phyloP scores from a whole-genome alignment of 345 rosid species.

The Punica granatum region DNA sequence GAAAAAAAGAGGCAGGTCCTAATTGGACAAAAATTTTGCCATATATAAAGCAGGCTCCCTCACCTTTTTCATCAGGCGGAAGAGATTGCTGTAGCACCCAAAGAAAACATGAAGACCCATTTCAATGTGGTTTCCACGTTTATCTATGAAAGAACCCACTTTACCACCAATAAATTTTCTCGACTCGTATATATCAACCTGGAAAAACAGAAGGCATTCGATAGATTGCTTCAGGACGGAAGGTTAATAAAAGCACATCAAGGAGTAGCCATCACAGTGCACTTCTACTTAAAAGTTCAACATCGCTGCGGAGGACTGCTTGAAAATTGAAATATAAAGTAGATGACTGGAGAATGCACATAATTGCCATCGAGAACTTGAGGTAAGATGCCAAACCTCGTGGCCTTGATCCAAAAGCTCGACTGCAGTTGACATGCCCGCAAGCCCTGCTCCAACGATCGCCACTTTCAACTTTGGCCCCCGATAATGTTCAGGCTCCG shows the following conservation, averaged over 20 bases:
- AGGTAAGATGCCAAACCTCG: constrained; percentile 40
- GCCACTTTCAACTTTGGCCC: constrained; percentile 99
- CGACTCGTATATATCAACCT: constrained; percentile 96
- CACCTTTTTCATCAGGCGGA: constrained; percentile 96
- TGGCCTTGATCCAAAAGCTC: constrained; percentile 98
- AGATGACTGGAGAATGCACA: neutral
- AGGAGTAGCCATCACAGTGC: neutral
- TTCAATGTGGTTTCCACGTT: constrained; percentile 85
- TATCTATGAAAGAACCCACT: constrained; percentile 97
- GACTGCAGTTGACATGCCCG: constrained; percentile 98
- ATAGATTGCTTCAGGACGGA: neutral
- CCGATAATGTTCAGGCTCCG: constrained; percentile 81
- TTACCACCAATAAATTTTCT: constrained; percentile 94
- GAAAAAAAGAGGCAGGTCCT: neutral
- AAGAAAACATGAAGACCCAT: constrained; percentile 99
- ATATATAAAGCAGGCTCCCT: neutral
- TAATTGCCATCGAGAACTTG: neutral
- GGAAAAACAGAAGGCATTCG: constrained; percentile 8
- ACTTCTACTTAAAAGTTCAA: neutral
- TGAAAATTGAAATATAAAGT: neutral
- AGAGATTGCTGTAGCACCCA: constrained; percentile 96
- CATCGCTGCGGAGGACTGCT: neutral
- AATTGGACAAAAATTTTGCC: neutral
- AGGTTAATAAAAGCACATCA: neutral
- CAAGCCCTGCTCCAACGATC: constrained; percentile 96